These are phyloP conservation scores for Penicillium sumatraense DNA, from an alignment of 2,329 filamentous ascomycete genomes.

Conservation along the genomic window DNA sequence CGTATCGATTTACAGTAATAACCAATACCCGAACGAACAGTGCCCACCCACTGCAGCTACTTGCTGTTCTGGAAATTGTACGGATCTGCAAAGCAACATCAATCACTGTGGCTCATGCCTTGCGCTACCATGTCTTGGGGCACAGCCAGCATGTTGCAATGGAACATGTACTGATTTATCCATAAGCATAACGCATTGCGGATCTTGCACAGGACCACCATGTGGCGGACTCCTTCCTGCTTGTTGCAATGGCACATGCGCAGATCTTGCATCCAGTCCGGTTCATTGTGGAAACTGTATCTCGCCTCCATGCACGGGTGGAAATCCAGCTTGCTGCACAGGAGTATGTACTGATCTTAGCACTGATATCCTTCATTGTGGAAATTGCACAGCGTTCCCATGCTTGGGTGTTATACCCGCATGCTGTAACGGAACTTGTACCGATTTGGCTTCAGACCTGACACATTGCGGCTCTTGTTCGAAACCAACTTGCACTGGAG, in stretches of 20 bases:
- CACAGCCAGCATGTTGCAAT: slow-evolving; percentile 11
- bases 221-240: slow-evolving; percentile 4
- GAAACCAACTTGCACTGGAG: background rate
- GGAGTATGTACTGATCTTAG: slow-evolving; percentile 14
- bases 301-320: slow-evolving; percentile 10
- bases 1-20: background rate
- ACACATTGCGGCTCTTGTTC: slow-evolving; percentile 6
- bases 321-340: slow-evolving; percentile 14
- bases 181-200: slow-evolving; percentile 7
- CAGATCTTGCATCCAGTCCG: slow-evolving; percentile 5
- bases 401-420: slow-evolving; percentile 12
- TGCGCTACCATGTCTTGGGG: slow-evolving; percentile 11
- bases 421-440: slow-evolving; percentile 10
- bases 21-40: background rate
- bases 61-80: slow-evolving; percentile 21
- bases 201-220: slow-evolving; percentile 4
- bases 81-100: slow-evolving; percentile 7
- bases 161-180: slow-evolving; percentile 11
- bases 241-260: slow-evolving; percentile 14
- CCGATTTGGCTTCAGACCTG: slow-evolving; percentile 1
- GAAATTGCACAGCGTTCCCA: slow-evolving; percentile 7
- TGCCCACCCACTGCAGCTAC: slow-evolving; percentile 9
- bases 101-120: slow-evolving; percentile 17
- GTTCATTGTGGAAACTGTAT: slow-evolving; percentile 14
- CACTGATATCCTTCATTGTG: slow-evolving; percentile 9